phyloP scores from a whole-genome alignment of 164 flowering plant genomes.

The Vitis rotundifolia region DNA sequence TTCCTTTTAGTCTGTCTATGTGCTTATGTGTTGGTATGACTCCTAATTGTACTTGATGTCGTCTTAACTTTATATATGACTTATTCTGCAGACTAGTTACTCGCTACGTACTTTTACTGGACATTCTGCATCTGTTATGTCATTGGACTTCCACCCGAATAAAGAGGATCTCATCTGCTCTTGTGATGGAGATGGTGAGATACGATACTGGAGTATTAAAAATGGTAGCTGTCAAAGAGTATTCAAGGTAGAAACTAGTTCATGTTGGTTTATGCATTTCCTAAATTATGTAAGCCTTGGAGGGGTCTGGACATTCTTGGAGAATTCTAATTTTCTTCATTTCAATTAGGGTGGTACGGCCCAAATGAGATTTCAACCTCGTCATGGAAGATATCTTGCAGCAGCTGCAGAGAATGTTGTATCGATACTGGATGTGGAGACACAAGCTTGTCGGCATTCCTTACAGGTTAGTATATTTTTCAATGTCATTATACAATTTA shows the following conservation, averaged over 20 bases:
- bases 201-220: slow-evolving; percentile 68
- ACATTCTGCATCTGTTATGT: slow-evolving; percentile 71
- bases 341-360: slow-evolving; percentile 56
- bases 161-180: slow-evolving; percentile 77
- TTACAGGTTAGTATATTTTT: slow-evolving; percentile 41
- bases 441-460: slow-evolving; percentile 48
- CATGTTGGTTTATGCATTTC: background rate
- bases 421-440: slow-evolving; percentile 62
- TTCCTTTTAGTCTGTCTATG: no score
- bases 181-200: slow-evolving; percentile 78
- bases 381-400: slow-evolving; percentile 61
- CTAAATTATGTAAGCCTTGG: no score
- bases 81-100: slow-evolving; percentile 54
- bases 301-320: background rate
- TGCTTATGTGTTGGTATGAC: slow-evolving; percentile 2
- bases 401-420: slow-evolving; percentile 70
- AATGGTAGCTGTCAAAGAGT: slow-evolving; percentile 52
- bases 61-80: no score
- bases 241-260: slow-evolving; percentile 48
- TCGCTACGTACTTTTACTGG: slow-evolving; percentile 71
- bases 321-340: background rate
- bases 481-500: background rate
- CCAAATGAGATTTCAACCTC: slow-evolving; percentile 77
- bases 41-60: slow-evolving; percentile 9
- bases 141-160: slow-evolving; percentile 79